Conservation (phyloP, 345 rosid genomes). For the Eucalyptus grandis region DNA sequence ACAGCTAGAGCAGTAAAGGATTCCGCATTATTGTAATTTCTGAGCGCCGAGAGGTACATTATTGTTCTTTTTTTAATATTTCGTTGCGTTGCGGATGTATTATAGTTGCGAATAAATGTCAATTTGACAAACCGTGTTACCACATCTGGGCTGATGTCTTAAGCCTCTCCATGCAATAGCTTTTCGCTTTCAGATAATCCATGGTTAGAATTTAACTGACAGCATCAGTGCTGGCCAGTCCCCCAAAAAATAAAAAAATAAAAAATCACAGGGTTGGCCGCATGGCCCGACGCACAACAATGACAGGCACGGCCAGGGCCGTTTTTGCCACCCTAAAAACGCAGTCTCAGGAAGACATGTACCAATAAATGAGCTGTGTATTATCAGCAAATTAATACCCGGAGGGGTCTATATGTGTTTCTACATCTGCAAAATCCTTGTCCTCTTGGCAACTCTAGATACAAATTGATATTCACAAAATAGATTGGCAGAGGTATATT, state of each 20-base stretch:
- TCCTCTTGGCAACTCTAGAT: neutral
- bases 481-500: neutral
- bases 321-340: neutral
- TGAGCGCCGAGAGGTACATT: neutral
- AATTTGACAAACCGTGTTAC: neutral
- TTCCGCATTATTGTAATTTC: neutral
- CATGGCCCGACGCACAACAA: neutral
- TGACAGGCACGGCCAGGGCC: neutral
- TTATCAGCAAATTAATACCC: neutral
- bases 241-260: neutral
- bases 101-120: neutral
- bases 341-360: neutral
- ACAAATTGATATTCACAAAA: neutral
- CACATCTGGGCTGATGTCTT: neutral
- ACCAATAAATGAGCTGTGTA: neutral
- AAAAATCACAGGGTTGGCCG: neutral
- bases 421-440: neutral
- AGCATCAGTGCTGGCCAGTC: neutral
- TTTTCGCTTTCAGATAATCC: neutral
- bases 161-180: neutral
- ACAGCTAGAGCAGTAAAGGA: neutral
- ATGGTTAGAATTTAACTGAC: neutral
- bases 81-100: neutral
- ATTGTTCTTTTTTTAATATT: neutral
- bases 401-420: neutral